Percentiles rank a stretch among this genome's conserved stretches.
phyloP scores from a whole-genome alignment of 1,284 basidiomycete species.

The Albatrellus sp. region DNA sequence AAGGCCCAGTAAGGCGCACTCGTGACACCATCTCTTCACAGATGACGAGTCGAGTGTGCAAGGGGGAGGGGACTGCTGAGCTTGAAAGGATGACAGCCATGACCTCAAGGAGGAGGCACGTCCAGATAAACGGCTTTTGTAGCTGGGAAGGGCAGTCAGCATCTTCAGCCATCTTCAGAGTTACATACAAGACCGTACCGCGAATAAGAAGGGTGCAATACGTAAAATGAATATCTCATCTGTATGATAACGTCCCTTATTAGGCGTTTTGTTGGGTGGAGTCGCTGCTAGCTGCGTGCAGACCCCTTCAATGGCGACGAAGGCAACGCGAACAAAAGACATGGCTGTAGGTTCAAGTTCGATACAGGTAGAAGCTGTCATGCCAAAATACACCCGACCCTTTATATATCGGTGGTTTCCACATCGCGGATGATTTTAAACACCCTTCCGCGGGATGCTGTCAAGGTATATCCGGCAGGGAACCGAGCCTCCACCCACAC shows the following conservation, averaged over 20 bases:
- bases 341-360: conserved; percentile 3
- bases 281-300: conserved; percentile 43
- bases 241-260: conserved; percentile 41
- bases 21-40: too few species aligned
- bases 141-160: conserved; percentile 20
- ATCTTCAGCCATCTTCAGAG: not conserved
- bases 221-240: conserved; percentile 39
- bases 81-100: conserved; percentile 27
- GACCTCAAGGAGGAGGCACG: conserved; percentile 37
- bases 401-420: too few species aligned
- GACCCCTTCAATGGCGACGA: conserved; percentile 36
- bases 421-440: too few species aligned
- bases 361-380: not conserved
- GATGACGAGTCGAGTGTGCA: not conserved
- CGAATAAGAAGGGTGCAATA: conserved; percentile 46
- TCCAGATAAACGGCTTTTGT: conserved; percentile 37
- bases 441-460: too few species aligned
- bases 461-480: too few species aligned
- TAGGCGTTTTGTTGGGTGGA: conserved; percentile 43
- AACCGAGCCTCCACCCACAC: too few species aligned
- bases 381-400: too few species aligned
- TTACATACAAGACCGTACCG: conserved; percentile 22
- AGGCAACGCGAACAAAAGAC: conserved; percentile 25
- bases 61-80: conserved; percentile 4
- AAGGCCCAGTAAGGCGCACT: conserved; percentile 27